Base-by-base conservation (phyloP, 257 asterid genomes). In the Cinchona pubescens region DNA sequence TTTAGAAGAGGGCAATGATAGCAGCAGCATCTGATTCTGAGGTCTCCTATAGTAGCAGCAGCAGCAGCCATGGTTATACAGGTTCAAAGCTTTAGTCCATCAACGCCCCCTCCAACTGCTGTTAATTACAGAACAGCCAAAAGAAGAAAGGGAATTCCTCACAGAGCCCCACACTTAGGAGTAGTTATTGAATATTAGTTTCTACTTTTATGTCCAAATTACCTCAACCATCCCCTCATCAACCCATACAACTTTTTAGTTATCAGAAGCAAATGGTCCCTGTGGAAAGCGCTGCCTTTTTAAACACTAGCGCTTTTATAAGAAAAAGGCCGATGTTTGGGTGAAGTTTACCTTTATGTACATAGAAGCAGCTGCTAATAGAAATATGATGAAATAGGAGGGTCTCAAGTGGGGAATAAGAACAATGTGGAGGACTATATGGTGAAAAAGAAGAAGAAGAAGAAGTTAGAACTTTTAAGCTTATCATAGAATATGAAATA, bases 91-190 rank as follows among this genome's bases (percentile, higher is more conserved):
- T 92, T 92, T 61, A 80, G 78, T 0, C 96, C 96, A 19, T 90
- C 96, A 25, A 92, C 97, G 2, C 97, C 97, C 12, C 96, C 97
- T 14, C 91, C 86, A n/a, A 87, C 91, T 19, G 80, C 90, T 0
- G 76, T 76, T 32, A 86, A 69, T 73, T 82, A 72, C 87, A 85
- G 97, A 30, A 75, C 89, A 0, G 89, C 89, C 64, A 92, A 90
- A 74, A 73, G 97, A 40, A 89, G 97, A 70, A 92, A 92, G 96
- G 97, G 97, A 3, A 86, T 90, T 78, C 97, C 97, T 15, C 97
- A 89, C 79, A 83, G 97, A 82, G 87, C 97, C 83, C 97, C 97
- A 15, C 89, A n/a, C n/a, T n/a, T 82, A 80, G 97, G 96, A 55
- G 73, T 88, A 42, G 65, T 83, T 38, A 32, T 83, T 43, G 91